Conservation (phyloP, 176 grass and related monocot genomes). For the Eragrostis nindensis region DNA sequence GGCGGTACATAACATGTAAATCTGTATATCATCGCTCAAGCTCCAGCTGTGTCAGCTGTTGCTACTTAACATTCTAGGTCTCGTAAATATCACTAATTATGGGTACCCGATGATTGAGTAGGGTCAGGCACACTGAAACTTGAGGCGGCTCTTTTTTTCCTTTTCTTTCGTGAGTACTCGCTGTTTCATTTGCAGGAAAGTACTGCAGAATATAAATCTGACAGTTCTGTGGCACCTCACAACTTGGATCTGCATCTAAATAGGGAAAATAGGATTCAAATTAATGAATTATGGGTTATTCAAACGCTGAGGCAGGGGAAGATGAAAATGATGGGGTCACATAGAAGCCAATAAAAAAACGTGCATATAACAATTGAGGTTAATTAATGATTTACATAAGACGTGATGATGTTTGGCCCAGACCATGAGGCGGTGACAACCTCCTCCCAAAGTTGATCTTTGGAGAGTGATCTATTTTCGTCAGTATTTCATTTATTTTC, state of each 20-base stretch:
- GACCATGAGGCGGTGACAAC: no score
- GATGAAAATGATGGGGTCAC: no score
- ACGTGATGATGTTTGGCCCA: no score
- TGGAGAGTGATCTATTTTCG: no score
- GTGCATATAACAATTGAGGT: no score
- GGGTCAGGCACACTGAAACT: constrained; percentile 18
- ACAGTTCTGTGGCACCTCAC: not conserved
- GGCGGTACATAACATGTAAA: constrained; percentile 45
- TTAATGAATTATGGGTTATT: not conserved
- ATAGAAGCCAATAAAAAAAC: no score
- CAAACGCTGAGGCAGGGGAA: not conserved
- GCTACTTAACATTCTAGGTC: constrained; percentile 43
- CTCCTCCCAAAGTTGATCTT: no score
- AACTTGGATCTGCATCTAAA: not conserved
- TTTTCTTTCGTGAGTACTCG: not conserved
- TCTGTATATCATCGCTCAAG: constrained; percentile 53
- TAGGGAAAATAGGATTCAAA: not conserved
- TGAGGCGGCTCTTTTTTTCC: not conserved
- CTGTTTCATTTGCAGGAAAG: constrained; percentile 22
- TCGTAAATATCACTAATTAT: constrained; percentile 53
- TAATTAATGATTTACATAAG: no score
- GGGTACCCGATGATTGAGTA: constrained; percentile 15
- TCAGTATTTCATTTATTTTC: no score
- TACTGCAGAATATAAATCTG: constrained; percentile 23
- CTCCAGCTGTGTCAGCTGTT: constrained; percentile 36